phyloP scores from a whole-genome alignment of 75 land plant genomes.

The Cunninghamia lanceolata region DNA sequence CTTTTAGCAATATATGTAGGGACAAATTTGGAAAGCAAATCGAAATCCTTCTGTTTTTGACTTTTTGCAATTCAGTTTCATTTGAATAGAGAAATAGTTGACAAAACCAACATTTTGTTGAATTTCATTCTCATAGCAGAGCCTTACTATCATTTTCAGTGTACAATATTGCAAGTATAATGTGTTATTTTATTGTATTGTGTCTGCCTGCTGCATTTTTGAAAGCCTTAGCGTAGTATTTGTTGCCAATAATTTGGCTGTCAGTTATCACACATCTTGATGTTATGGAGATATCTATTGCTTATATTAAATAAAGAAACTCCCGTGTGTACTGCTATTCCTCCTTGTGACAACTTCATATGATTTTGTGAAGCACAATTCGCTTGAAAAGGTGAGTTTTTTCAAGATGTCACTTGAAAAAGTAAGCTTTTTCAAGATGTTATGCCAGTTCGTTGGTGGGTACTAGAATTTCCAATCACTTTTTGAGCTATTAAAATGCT shows the following conservation, averaged over 20 bases:
- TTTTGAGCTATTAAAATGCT: not conserved
- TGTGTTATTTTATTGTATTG: not conserved
- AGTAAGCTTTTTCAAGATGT: not conserved
- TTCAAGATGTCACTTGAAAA: not conserved
- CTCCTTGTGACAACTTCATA: not conserved
- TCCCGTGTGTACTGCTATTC: not conserved
- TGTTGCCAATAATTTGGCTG: not conserved
- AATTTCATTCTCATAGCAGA: not conserved
- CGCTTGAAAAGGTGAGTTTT: not conserved
- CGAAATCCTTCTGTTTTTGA: not conserved
- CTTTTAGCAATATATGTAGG: not conserved
- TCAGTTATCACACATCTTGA: not conserved
- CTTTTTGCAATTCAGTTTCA: not conserved
- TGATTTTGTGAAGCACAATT: not conserved
- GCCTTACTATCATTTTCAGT: not conserved
- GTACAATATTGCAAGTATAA: not conserved
- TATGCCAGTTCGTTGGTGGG: not conserved
- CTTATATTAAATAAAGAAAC: not conserved
- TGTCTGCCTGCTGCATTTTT: not conserved
- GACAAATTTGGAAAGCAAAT: not conserved
- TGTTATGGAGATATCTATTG: not conserved
- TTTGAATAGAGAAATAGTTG: not conserved
- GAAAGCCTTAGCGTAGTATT: not conserved
- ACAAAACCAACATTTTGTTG: not conserved
- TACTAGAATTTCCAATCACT: not conserved